phyloP scores from a whole-genome alignment of 2,329 filamentous ascomycete species.

The Colletotrichum truncatum region DNA sequence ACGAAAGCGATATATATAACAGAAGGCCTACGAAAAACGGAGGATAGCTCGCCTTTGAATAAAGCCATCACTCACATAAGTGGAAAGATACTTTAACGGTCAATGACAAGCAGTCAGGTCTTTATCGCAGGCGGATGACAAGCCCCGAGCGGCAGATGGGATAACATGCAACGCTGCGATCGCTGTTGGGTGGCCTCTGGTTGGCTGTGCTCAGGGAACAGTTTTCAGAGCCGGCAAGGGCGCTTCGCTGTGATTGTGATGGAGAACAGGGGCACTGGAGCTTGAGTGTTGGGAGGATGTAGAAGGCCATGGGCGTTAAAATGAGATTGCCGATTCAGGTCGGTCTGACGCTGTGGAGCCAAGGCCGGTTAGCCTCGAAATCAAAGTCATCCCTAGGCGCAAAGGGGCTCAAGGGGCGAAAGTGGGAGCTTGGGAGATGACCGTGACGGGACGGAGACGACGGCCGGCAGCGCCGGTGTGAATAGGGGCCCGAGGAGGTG shows the following conservation, averaged over 20 bases:
- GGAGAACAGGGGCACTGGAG: not conserved
- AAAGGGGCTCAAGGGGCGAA: constrained; percentile 22
- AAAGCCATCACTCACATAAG: not conserved
- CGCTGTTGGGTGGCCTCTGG: constrained; percentile 2
- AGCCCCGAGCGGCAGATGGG: constrained; percentile 21
- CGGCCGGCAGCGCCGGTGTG: constrained; percentile 23
- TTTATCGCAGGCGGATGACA: not conserved
- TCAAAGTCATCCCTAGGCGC: constrained; percentile 1
- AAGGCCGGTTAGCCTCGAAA: constrained; percentile 16
- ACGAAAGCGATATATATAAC: too few species aligned
- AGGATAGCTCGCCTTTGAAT: not conserved
- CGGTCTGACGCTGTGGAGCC: constrained; percentile 20
- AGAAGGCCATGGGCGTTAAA: constrained; percentile 1
- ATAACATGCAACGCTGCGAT: constrained; percentile 14
- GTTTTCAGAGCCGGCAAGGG: constrained; percentile 6
- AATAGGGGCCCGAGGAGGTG: constrained; percentile 24
- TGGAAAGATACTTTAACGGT: not conserved
- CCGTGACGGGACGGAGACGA: constrained; percentile 10
- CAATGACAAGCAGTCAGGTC: not conserved
- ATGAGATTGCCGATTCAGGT: constrained; percentile 29
- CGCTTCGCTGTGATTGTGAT: constrained; percentile 5
- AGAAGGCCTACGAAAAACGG: too few species aligned
- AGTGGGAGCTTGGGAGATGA: constrained; percentile 25
- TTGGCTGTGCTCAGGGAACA: not conserved
- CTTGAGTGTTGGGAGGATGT: not conserved